Evolutionary conservation across 2,329 filamentous ascomycete species (phyloP).

Genomic region (Nothopassalora personata): DNA sequence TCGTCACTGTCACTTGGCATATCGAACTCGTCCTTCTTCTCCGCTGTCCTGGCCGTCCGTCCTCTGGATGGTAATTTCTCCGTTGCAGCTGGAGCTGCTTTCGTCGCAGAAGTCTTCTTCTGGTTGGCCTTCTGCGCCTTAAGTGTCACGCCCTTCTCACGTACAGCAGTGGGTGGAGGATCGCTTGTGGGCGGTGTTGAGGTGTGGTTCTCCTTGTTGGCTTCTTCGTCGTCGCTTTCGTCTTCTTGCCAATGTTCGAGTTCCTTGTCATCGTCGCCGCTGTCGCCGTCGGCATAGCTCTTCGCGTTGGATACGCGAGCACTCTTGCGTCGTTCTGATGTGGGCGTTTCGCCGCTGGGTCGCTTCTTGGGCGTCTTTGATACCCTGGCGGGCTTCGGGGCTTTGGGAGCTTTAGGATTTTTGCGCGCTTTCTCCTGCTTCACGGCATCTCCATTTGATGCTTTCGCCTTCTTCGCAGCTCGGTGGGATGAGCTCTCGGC

Average conservation of each 20-base stretch:
- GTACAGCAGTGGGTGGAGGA: conserved; percentile 11
- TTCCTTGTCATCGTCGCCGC: conserved; percentile 39
- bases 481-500: conserved; percentile 19
- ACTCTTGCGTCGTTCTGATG: conserved; percentile 42
- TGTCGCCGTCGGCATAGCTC: conserved; percentile 44
- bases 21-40: conserved; percentile 24
- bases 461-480: conserved; percentile 27
- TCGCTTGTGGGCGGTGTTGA: conserved; percentile 30
- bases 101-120: conserved; percentile 9
- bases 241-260: conserved; percentile 28
- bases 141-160: background rate
- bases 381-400: conserved; percentile 31
- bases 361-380: conserved; percentile 38
- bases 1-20: conserved; percentile 23
- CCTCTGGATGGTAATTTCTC: conserved; percentile 16
- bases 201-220: conserved; percentile 22
- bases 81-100: conserved; percentile 8
- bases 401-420: conserved; percentile 33
- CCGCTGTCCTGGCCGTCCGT: conserved; percentile 10
- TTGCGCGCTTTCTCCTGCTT: conserved; percentile 26
- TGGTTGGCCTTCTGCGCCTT: conserved; percentile 1
- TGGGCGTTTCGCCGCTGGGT: conserved; percentile 32
- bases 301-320: conserved; percentile 35
- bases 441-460: conserved; percentile 15
- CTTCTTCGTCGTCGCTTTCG: conserved; percentile 19